Evolutionary conservation across 768 basidiomycete genomes (phyloP).

Genomic region (Amanita rubescens): DNA sequence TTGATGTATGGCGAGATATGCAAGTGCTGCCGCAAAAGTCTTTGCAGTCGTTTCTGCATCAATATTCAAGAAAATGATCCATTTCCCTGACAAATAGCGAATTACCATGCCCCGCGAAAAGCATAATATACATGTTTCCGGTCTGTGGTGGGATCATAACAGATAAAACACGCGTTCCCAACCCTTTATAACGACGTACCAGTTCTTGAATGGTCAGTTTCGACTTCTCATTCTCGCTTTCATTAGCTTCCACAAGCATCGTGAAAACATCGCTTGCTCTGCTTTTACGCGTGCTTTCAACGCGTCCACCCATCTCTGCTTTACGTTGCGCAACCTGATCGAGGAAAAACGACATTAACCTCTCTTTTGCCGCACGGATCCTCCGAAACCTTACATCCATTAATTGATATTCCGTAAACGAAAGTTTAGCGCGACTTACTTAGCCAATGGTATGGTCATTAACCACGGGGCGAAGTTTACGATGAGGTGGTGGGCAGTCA

Average conservation of each 20-base stretch:
- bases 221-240: constrained; percentile 31
- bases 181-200: not conserved
- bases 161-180: not conserved
- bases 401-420: not conserved
- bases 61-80: not conserved
- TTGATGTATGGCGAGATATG: constrained; percentile 29
- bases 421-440: constrained; percentile 16
- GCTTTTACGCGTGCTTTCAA: constrained; percentile 14
- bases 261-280: constrained; percentile 24
- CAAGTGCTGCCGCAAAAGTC: constrained; percentile 35
- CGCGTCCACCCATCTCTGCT: constrained; percentile 14
- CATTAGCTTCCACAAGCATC: constrained; percentile 25
- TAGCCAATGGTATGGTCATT: constrained; percentile 20
- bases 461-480: not conserved
- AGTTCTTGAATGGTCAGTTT: constrained; percentile 30
- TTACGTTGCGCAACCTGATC: constrained; percentile 27
- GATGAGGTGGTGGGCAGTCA: constrained; percentile 23
- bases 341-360: constrained; percentile 31
- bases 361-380: constrained; percentile 21
- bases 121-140: constrained; percentile 43
- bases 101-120: constrained; percentile 54
- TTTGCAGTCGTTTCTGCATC: constrained; percentile 40
- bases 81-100: not conserved
- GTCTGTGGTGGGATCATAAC: constrained; percentile 24
- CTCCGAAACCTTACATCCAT: constrained; percentile 18